Evolutionary conservation across 2,329 filamentous ascomycete species (phyloP), one percentile per base, ranked within the genome.

Genomic region (Cordyceps fumosorosea): DNA sequence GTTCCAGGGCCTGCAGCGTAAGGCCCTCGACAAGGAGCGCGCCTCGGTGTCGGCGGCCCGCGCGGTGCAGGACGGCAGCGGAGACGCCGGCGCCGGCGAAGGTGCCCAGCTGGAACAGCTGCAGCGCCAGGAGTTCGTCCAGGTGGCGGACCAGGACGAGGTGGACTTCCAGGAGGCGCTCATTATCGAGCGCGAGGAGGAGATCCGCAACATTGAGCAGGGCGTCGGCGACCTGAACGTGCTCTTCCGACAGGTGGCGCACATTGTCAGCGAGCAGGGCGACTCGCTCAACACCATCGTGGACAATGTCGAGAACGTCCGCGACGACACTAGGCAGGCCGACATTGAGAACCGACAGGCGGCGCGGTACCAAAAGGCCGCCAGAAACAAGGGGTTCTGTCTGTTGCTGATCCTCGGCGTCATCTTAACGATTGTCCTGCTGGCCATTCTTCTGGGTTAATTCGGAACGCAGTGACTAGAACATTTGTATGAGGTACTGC

Each of bases 181-280:
- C 63, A 99, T 99, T 71, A 88, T 96, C 64, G 93, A 99, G 80
- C 92, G 96, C 60, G 95, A 99, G 75, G 87, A 91, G 62, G 95
- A 99, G 78, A 99, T 99, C 67, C 88, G 93, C 65, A 96, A 96
- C 73, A 99, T 99, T 70, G 95, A 98, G 78, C 93, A 97, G 75
- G 92, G 90, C 61, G 95, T 99, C 7, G 90, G 90, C 61, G 95
- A 99, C 71, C 80, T 99, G 65, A 99, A 99, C 70, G 95, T 98
- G 71, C 83, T 99, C 50, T 99, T 99, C 81, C 84, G 93, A 65
- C 93, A 99, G 78, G 92, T 99, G n/a, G 95, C 93, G 53, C 92
- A 96, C 74, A 97, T 99, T 74, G 93, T 99, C 56, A 86, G 86
- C 64, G 93, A 98, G 77, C 95, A 99, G 77, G 95, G 95, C 56